Evolutionary conservation across 345 rosid genomes (phyloP), one percentile per base, ranked within the genome.

Genomic region (Turritis glabra): DNA sequence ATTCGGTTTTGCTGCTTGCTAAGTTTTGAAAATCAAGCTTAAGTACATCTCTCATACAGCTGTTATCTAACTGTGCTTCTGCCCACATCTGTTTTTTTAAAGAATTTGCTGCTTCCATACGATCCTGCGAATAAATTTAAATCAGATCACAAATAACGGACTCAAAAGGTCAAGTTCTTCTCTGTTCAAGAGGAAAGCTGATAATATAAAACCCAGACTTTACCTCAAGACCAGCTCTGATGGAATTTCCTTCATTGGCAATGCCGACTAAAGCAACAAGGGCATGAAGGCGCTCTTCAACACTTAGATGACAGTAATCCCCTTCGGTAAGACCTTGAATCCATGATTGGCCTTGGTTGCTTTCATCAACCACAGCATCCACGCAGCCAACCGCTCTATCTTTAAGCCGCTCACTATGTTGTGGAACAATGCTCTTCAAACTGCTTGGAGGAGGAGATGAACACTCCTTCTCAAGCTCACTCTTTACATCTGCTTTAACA

Each of bases 21-120:
- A 63, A 61, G 69, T 88, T 63, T 35, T 85, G 74, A 48, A 82
- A 71, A 74, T 92, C 97, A 66, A 88, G 54, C 80, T 84, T 90
- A 54, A 72, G 77, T 35, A 89, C 95, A 77, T 89, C 98, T 79
- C 86, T 92, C 84, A 88, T 73, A 40, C 93, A 88, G 85, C 87
- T 86, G 80, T 84, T 92, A 81, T 92, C 99, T 77, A 88, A 79
- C 62, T 96, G 99, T 48, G 96, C 96, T 84, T 92, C 99, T 5
- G 90, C 88, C 99, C 96, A 96, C 93, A 96, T 92, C 79, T 96
- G 98, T 78, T 89, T 96, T 82, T 96, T 96, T 74, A 96, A 92
- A 82, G 96, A 84, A 85, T 85, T 92, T 76, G 99, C 95, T 43
- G 95, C 96, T 82, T 96, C 99, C 86, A 96, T 71, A 40, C 99